Base-by-base conservation (phyloP, 805 yeast species). In the Candida boidinii region DNA sequence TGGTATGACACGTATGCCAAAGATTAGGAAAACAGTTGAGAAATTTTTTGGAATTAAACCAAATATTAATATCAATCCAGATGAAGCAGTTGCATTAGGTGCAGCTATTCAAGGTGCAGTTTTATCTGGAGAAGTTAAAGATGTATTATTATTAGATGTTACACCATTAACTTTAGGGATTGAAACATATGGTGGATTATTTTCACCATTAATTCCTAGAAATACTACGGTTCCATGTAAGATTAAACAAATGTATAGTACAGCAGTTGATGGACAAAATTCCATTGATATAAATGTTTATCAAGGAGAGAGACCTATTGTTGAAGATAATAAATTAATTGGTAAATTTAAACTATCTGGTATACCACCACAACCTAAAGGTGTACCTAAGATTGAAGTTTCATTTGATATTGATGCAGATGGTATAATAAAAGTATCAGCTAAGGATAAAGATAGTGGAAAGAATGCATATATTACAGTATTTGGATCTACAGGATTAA, bases 41-140 rank as follows among this genome's bases (percentile, higher is more conserved):
- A 56, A 70, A 34, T 70, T 83, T 51, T 87, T 87, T 64, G 79
- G 79, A 54, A 80, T 72, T 62, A 83, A 78, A 48, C 94, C 95
- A 48, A 81, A 84, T 54, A 86, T 82, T 68, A 77, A 90, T 34
- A 95, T 87, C 50, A 87, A 87, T 76, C 96, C 96, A 31, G 94
- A 83, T 56, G 94, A 83, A 69, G 94, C 94, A 30, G 94, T 83
- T 40, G 92, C 94, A 47, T 77, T 87, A 64, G 96, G 96, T 66
- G 96, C 96, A 44, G 96, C 96, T 38, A 88, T 87, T 50, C 96
- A 87, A 69, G 96, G 96, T 64, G 96, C 95, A 52, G 94, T 87
- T 43, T 70, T 87, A 43, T 82, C 94, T 38, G 96, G 96, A 62
- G 94, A 85, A 62, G 95, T 87, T 45, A 84, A 83, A 58, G 95